Percentiles rank a stretch among this genome's conserved stretches.
phyloP scores from a whole-genome alignment of 169 alveolate species.

The Babesia ovis region DNA sequence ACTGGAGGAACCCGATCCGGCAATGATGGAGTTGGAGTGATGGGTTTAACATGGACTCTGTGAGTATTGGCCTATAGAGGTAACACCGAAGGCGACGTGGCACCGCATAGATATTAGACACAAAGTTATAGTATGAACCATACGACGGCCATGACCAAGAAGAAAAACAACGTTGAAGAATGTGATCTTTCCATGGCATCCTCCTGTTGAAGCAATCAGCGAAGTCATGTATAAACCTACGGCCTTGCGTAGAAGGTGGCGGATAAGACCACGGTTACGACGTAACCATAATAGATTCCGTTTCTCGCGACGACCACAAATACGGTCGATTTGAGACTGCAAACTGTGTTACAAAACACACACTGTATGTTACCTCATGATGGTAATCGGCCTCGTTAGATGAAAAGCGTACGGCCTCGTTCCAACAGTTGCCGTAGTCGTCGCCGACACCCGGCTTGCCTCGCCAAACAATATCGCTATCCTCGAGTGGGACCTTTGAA shows the following conservation, averaged over 20 bases:
- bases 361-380: background rate
- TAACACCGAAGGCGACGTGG: no score
- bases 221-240: conserved; percentile 16
- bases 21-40: background rate
- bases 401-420: background rate
- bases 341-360: background rate
- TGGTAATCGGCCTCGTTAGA: background rate
- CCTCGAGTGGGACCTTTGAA: background rate
- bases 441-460: background rate
- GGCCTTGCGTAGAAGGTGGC: background rate
- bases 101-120: background rate
- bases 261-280: background rate
- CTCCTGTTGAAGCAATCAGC: no score
- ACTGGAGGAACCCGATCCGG: background rate
- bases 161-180: background rate
- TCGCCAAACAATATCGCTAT: conserved; percentile 13
- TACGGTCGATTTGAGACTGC: background rate
- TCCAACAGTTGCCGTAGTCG: conserved; percentile 2
- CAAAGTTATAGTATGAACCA: conserved; percentile 4
- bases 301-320: background rate
- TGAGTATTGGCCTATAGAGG: no score
- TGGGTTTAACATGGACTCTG: no score
- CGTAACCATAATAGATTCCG: background rate
- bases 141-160: background rate
- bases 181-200: background rate